These are phyloP conservation scores for Selaginella tamariscina DNA, from an alignment of 75 land plant genomes.

Conservation along the genomic window DNA sequence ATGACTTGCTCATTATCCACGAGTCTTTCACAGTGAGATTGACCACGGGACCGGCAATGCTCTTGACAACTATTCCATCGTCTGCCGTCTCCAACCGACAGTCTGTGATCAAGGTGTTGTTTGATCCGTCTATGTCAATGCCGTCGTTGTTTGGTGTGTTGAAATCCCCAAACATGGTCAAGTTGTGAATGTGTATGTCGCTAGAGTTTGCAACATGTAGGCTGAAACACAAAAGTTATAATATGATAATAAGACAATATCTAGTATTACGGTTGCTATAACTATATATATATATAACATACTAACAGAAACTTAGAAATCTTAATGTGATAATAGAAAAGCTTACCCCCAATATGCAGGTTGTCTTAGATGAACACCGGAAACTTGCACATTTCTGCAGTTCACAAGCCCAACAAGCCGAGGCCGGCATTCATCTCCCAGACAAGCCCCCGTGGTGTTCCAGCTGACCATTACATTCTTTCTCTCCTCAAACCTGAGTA, in stretches of 20 bases:
- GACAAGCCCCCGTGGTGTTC: slow-evolving; percentile 72
- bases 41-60: slow-evolving; percentile 43
- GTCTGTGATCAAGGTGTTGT: slow-evolving; percentile 63
- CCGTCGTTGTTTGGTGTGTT: slow-evolving; percentile 93
- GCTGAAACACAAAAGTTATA: slow-evolving; percentile 33
- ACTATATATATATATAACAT: too few relatives aligned
- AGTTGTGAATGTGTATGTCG: slow-evolving; percentile 41
- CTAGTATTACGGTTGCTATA: too few relatives aligned
- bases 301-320: too few relatives aligned
- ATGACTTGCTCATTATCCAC: slow-evolving; percentile 80
- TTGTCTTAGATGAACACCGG: slow-evolving; percentile 32
- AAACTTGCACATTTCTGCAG: slow-evolving; percentile 46
- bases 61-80: slow-evolving; percentile 85
- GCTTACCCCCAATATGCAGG: slow-evolving; percentile 91
- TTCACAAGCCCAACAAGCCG: slow-evolving; percentile 59
- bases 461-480: slow-evolving; percentile 98
- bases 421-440: slow-evolving; percentile 88
- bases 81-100: slow-evolving; percentile 80
- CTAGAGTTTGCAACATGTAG: slow-evolving; percentile 61
- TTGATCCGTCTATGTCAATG: slow-evolving; percentile 80
- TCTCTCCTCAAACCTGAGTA: slow-evolving; percentile 30
- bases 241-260: not conserved
- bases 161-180: slow-evolving; percentile 70
- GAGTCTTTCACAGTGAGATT: slow-evolving; percentile 63
- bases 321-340: too few relatives aligned